Base-by-base conservation (phyloP, 2,329 filamentous ascomycete species). In the Atkinsonella hypoxylon region DNA sequence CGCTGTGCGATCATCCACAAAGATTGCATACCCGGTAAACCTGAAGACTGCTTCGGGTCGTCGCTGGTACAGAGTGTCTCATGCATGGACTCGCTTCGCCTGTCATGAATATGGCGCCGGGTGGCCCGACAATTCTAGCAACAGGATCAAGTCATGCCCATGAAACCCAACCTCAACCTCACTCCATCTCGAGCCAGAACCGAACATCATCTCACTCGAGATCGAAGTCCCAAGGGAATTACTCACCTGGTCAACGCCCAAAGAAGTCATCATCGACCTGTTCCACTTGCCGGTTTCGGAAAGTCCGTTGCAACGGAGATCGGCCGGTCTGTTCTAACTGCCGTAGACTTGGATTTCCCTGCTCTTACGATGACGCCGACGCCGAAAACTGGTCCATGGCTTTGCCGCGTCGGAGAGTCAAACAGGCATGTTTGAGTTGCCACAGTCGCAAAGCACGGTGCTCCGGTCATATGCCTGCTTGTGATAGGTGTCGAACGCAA, bases 401-500 rank as follows among this genome's bases (percentile, higher is more conserved):
- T n/a, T 59, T 77, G 47, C 73, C 77, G 7, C 67, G 76, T 40
- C 71, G 77, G 38, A 74, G 77, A 20, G 77, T 78, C 42, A 71
- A 76, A 43, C 71, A 78, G 61, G 77, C 77, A 30, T 81, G 77
- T 56, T 69, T 75, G 58, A 77, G 72, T 58, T 81, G 77, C 61
- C 77, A 81, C 55, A 73, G 74, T 34, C 70, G 77, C 56, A 81
- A 81, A 59, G 77, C 77, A 31, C 68, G 76, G 46, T 81, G 77
- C 64, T 79, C 73, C 48, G 77, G 77, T n/a, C 72, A 78, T 55
- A 67, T 73, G 47, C 77, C 77, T 3, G 70, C 72, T 48, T 81
- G 77, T 57, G 74, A 78, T 47, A 68, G 67, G 18, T 70, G 67
- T 39, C 72, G 73, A 20, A 64, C 68, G 4, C 76, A 79, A 48